Evolutionary conservation across 306 rosid genomes (phyloP), one percentile per base, ranked within the genome.

Genomic region (Dryas alaskensis): DNA sequence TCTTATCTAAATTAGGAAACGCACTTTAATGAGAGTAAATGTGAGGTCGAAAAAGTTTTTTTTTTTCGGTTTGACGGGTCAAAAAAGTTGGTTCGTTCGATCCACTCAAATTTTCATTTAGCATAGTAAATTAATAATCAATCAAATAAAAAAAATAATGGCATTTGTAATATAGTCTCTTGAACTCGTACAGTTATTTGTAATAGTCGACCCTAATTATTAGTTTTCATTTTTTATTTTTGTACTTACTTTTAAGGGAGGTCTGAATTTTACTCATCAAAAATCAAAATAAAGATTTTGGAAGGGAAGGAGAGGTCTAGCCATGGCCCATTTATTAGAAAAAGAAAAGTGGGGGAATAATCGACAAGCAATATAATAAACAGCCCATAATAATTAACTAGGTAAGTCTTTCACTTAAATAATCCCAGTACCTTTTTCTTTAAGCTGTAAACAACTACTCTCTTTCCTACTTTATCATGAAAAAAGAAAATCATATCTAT

Each of bases 61-160:
- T 31, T 31, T 31, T 1, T 31, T 31, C 22, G 22, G 22, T 22
- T 22, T 42, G 37, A 11, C 7, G n/a, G 7, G 54, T 22, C 66
- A 58, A 71, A 12, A 58, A 57, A 3, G 16, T 22, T 44, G 75
- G 75, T 71, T 71, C 31, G 75, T 71, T 71, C 31, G 7, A 43
- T n/a, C 74, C 10, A 55, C 55, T 55, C 51, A 19, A 42, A 37
- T 69, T 17, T 31, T 69, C 63, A 6, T 42, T 53, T 17, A 61
- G 66, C 39, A 61, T 19, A 37, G 47, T 61, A 37, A 46, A 61
- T 61, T 39, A 14, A 14, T 39, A 7, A 60, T 60, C 65, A 31
- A 60, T 60, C 62, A 25, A 16, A 53, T 40, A 4, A 25, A 3
- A 9, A 9, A 25, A 58, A 5, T 31, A 31, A 31, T 31, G 37